These are phyloP conservation scores for Iris pallida DNA, from an alignment of 116 monocot species.

Conservation along the genomic window DNA sequence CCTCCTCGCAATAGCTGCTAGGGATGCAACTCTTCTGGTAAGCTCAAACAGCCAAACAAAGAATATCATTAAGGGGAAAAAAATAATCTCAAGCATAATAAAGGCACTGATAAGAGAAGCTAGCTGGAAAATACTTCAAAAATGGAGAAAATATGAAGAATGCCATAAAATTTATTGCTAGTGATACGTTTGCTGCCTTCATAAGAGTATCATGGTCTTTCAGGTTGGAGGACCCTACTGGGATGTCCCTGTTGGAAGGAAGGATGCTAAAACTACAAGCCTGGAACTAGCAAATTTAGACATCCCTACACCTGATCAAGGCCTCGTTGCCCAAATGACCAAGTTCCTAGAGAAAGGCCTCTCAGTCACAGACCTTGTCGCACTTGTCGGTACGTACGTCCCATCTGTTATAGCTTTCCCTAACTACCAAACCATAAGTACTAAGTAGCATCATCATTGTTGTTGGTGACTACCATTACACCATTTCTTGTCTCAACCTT, in stretches of 20 bases:
- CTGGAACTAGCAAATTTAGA: constrained; percentile 34
- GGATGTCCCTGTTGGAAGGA: constrained; percentile 52
- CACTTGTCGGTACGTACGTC: constrained; percentile 43
- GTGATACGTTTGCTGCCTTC: too few relatives aligned
- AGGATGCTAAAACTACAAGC: constrained; percentile 43
- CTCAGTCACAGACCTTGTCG: constrained; percentile 62
- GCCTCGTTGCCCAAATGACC: constrained; percentile 37
- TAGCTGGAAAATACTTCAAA: neutral
- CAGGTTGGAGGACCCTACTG: constrained; percentile 63
- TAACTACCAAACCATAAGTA: neutral
- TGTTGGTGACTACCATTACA: too few relatives aligned
- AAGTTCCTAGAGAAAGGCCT: constrained; percentile 76
- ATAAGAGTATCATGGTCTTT: neutral
- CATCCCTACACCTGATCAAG: constrained; percentile 41
- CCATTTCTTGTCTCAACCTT: too few relatives aligned
- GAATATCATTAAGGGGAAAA: too few relatives aligned
- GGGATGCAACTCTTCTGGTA: constrained; percentile 71
- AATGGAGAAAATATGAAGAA: neutral
- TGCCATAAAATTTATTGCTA: neutral
- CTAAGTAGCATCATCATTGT: neutral
- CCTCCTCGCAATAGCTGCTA: constrained; percentile 64
- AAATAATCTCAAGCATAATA: neutral
- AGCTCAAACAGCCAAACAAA: neutral
- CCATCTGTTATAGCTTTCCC: neutral
- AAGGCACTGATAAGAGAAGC: neutral